Evolutionary conservation across 2,329 filamentous ascomycete species (phyloP).

Genomic region (Microcyclospora pomicola): DNA sequence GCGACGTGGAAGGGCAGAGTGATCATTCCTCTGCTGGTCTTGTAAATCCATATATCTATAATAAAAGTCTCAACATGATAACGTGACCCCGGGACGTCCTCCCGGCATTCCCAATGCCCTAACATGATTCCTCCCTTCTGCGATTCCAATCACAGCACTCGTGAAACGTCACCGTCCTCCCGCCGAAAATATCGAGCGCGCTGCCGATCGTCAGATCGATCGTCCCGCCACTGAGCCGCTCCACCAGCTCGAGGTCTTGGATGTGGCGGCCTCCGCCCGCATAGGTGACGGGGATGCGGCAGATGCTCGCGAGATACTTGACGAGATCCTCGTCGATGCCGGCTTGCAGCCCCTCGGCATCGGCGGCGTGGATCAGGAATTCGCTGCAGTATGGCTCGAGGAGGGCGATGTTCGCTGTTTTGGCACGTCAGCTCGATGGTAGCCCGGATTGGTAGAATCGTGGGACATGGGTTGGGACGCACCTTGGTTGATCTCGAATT

Average conservation of each 20-base stretch:
- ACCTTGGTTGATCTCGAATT: constrained; percentile 88
- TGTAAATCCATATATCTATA: background rate
- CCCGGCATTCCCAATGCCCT: too few relatives aligned
- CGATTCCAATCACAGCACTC: constrained; percentile 82
- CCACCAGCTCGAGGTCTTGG: constrained; percentile 70
- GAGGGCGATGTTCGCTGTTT: constrained; percentile 58
- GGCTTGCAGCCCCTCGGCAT: constrained; percentile 85
- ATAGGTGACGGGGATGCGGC: constrained; percentile 85
- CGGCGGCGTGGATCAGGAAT: constrained; percentile 92
- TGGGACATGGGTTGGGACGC: constrained; percentile 8
- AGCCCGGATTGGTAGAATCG: background rate
- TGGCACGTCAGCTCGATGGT: constrained; percentile 3
- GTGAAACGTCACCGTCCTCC: constrained; percentile 68
- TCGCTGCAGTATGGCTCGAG: constrained; percentile 90
- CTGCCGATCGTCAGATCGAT: constrained; percentile 94
- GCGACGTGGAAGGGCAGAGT: constrained; percentile 9
- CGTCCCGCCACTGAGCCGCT: constrained; percentile 60
- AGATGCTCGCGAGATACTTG: constrained; percentile 64
- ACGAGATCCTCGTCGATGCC: constrained; percentile 85
- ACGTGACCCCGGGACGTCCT: too few relatives aligned
- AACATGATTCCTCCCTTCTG: background rate
- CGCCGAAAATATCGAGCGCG: constrained; percentile 90
- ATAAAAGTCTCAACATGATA: too few relatives aligned
- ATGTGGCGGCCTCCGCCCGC: constrained; percentile 81
- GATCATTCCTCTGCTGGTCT: constrained; percentile 12